A percentile compares a stretch with the other conserved stretches of the same genome.
phyloP scores from a whole-genome alignment of 495 filamentous ascomycete species.

The Aspergillus hancockii region DNA sequence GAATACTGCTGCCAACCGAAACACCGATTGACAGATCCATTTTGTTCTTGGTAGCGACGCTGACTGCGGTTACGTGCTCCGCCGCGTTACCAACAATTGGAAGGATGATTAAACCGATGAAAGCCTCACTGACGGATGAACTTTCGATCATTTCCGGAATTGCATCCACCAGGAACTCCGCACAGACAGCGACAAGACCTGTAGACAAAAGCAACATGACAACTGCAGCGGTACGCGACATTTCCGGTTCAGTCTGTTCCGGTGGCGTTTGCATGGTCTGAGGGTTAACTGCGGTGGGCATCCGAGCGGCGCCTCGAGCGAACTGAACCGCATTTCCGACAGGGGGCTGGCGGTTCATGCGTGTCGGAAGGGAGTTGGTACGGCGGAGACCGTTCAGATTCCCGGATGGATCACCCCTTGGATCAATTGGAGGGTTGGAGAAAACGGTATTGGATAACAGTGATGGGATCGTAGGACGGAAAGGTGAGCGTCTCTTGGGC shows the following conservation, averaged over 20 bases:
- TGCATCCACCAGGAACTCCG: slow-evolving; percentile 81
- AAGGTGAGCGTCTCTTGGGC: slow-evolving; percentile 31
- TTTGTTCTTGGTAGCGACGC: slow-evolving; percentile 89
- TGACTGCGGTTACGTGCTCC: slow-evolving; percentile 88
- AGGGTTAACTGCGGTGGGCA: slow-evolving; percentile 20
- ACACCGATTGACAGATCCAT: slow-evolving; percentile 94
- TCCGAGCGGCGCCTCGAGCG: slow-evolving; percentile 39
- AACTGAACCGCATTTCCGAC: slow-evolving; percentile 43
- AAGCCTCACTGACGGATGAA: slow-evolving; percentile 69
- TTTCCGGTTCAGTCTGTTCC: slow-evolving; percentile 52
- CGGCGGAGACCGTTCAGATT: slow-evolving; percentile 66
- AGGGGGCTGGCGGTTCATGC: slow-evolving; percentile 54
- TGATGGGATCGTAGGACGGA: slow-evolving; percentile 57
- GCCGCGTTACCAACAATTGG: slow-evolving; percentile 92
- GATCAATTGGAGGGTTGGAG: slow-evolving; percentile 42
- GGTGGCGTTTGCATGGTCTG: slow-evolving; percentile 33
- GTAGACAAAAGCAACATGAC: slow-evolving; percentile 75
- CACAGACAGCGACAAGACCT: slow-evolving; percentile 78
- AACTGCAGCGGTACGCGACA: slow-evolving; percentile 75
- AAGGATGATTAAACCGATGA: slow-evolving; percentile 85
- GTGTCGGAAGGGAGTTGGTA: slow-evolving; percentile 76
- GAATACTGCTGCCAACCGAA: slow-evolving; percentile 84
- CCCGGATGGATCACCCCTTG: slow-evolving; percentile 30
- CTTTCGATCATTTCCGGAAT: slow-evolving; percentile 71
- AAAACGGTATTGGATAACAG: slow-evolving; percentile 69